Evolutionary conservation across 305 asterid species (phyloP).

Genomic region (Fraxinus albicans): DNA sequence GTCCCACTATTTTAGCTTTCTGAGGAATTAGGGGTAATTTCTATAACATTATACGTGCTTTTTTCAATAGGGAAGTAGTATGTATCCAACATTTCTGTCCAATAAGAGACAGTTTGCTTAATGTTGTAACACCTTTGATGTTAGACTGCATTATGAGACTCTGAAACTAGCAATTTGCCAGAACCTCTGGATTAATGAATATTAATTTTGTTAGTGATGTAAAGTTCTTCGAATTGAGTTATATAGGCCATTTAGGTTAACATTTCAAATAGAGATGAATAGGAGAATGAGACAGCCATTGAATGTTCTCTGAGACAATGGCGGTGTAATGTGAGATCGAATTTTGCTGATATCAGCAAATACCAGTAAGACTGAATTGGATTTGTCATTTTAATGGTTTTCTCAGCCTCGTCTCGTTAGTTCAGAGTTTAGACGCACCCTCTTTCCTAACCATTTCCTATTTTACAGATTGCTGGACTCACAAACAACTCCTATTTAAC

Average conservation of each 20-base stretch:
- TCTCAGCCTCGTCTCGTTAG: background rate
- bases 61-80: background rate
- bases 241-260: background rate
- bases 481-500: background rate
- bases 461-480: constrained; percentile 54
- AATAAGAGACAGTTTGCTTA: background rate
- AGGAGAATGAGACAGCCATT: background rate
- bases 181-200: background rate
- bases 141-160: background rate
- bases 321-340: background rate
- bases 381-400: background rate
- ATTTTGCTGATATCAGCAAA: background rate
- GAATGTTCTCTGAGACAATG: background rate
- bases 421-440: constrained; percentile 1
- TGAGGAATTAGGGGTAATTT: background rate
- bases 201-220: background rate
- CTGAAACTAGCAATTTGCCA: background rate
- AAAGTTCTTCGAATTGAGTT: background rate
- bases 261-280: background rate
- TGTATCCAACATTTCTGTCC: background rate
- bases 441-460: constrained; percentile 15
- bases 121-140: background rate
- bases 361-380: background rate
- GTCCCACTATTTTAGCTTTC: background rate
- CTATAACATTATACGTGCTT: background rate